A percentile compares a stretch with the other conserved stretches of the same genome.
Evolutionary conservation across 257 asterid genomes (phyloP).

Genomic region (Nicotiana noctiflora): DNA sequence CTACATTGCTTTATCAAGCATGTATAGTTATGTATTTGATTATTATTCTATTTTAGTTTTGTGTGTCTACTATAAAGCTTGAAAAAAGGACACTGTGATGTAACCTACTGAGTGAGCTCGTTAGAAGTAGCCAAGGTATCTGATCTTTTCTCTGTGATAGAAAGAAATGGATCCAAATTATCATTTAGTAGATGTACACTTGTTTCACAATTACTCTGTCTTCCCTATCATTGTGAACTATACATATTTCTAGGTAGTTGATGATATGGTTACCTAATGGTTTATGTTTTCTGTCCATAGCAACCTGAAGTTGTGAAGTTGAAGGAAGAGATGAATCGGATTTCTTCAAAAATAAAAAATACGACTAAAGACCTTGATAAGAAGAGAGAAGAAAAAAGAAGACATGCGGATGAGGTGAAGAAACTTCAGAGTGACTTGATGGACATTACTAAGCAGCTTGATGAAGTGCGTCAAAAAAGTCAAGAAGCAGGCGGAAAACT

Average conservation of each 20-base stretch:
- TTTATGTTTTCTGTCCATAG: conserved; percentile 28
- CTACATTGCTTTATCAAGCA: no score
- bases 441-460: conserved; percentile 72
- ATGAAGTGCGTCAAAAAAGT: conserved; percentile 68
- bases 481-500: conserved; percentile 82
- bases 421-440: conserved; percentile 77
- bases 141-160: no score
- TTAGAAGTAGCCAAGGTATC: no score
- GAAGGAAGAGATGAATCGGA: conserved; percentile 82
- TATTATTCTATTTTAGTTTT: no score
- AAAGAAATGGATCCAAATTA: not conserved
- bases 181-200: not conserved
- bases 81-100: no score
- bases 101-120: no score
- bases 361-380: conserved; percentile 67
- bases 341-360: conserved; percentile 66
- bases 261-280: not conserved
- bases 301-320: conserved; percentile 90
- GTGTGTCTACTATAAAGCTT: no score
- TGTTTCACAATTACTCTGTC: not conserved
- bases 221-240: not conserved
- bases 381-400: conserved; percentile 70
- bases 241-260: not conserved
- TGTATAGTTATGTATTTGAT: no score
- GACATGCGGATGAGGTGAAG: conserved; percentile 59